Base-by-base conservation (phyloP, 345 rosid species). In the Alliaria petiolata region DNA sequence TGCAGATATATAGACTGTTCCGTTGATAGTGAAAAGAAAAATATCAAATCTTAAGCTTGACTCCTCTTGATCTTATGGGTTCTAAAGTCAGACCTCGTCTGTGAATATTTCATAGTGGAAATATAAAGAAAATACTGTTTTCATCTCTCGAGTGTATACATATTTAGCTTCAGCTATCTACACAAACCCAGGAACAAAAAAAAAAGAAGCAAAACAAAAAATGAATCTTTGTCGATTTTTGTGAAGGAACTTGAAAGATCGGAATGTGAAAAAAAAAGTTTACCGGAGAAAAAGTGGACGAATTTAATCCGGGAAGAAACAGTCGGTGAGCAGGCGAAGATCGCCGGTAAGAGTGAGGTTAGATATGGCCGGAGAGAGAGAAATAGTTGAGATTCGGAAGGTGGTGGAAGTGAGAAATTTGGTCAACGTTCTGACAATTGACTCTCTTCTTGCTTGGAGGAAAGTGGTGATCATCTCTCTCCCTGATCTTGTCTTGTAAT, bases 371-470 rank as follows among this genome's bases (percentile, higher is more conserved):
- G 25, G 25, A 22, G 25, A 22, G 25, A 22, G 25, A 22, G 52
- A 31, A 35, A 49, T 14, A 51, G 28, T 3, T 38, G 49, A 65
- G 59, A 30, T 39, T 14, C 3, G 28, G 39, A 15, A 51, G 30
- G 30, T 25, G 49, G 47, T 65, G 59, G 40, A 11, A 54, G 52
- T 40, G 54, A 55, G 54, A 68, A 64, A 69, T 56, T 69, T 69
- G 65, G 74, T 57, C 74, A 69, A 69, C 65, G 74, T 4, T 57
- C 46, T 8, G 65, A 57, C 57, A 55, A 57, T 69, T 69, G 74
- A 69, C 74, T 39, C 16, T 17, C 53, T 31, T 16, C 40, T 5
- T 44, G n/a, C n/a, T 15, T 25, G n/a, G 19, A 45, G 11, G 55
- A 54, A 30, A 33, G 19, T 52, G 43, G 42, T 11, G 44, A 65